Percentiles rank a stretch among this genome's conserved stretches.
Conservation (phyloP, 805 yeast species). For the Alloascoidea africana region DNA sequence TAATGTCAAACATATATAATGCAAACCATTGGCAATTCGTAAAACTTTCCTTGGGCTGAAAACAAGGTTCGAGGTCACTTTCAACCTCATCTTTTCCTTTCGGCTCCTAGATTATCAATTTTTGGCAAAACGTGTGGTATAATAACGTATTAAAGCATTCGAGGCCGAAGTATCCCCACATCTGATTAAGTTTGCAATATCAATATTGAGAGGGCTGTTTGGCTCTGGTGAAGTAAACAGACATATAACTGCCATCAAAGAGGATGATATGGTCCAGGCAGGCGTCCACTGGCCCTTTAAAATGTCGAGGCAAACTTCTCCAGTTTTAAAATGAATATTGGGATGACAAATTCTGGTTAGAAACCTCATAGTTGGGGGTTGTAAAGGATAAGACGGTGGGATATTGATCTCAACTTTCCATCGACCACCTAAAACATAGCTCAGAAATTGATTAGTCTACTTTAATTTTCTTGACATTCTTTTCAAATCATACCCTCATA, state of each 20-base stretch:
- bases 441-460: neutral
- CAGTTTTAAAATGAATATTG: constrained; percentile 20
- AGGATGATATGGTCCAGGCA: constrained; percentile 22
- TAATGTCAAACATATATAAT: neutral
- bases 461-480: neutral
- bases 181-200: constrained; percentile 21
- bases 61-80: no score
- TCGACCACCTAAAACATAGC: constrained; percentile 17
- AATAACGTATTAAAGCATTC: constrained; percentile 14
- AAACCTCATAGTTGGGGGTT: constrained; percentile 33
- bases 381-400: constrained; percentile 27
- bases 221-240: constrained; percentile 22
- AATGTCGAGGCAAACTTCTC: constrained; percentile 23
- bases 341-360: constrained; percentile 19
- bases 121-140: constrained; percentile 6
- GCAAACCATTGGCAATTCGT: neutral
- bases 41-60: neutral
- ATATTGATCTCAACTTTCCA: constrained; percentile 30
- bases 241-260: constrained; percentile 20
- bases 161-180: constrained; percentile 15
- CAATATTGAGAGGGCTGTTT: constrained; percentile 21
- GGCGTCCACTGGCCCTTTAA: constrained; percentile 22
- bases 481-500: constrained; percentile 20
- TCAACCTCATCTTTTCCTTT: no score
- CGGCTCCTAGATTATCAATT: neutral